Evolutionary conservation across 75 land plant species (phyloP), one percentile per base, ranked within the genome.

Genomic region (Picea glauca): DNA sequence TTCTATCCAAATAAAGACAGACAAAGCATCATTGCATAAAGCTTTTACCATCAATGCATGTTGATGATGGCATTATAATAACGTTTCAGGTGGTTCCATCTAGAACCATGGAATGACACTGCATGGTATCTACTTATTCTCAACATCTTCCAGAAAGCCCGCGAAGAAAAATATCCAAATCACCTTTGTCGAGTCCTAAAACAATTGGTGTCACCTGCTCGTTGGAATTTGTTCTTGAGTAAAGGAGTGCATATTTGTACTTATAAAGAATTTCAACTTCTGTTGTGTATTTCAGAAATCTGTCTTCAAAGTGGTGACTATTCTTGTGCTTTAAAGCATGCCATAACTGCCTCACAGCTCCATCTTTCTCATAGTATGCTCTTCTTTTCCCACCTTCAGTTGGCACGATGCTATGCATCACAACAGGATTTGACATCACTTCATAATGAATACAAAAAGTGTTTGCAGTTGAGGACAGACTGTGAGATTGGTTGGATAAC

Each of bases 61-160:
- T 68, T 40, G 46, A 68, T 68, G 72, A 68, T 68, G 72, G 38
- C 40, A 70, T 38, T 38, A 2, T 43, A 38, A 43, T 18, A 18
- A 70, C 43, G 76, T 60, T 62, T 15, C 88, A 93, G 96, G 82
- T 93, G 89, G 89, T 70, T 88, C 62, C 96, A 82, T 81, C 84
- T 74, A 76, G 89, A 91, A 61, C 96, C 96, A 54, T 93, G 96
- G 96, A 93, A 92, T 74, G 79, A 74, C 32, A 85, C 79, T 65
- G 87, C 85, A 33, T 80, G 78, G 30, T 92, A 92, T 77, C 82
- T 92, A 74, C 85, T 93, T 62, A 66, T 87, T 62, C 90, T 93
- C 40, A 82, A 77, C 75, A 18, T 87, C 58, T 21, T 85, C 2
- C 93, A 91, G 77, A 81, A 75, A 78, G 93, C 89, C 31, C 84